Conservation (phyloP, 2,329 filamentous ascomycete species). For the Sporothrix pseudoabietina region DNA sequence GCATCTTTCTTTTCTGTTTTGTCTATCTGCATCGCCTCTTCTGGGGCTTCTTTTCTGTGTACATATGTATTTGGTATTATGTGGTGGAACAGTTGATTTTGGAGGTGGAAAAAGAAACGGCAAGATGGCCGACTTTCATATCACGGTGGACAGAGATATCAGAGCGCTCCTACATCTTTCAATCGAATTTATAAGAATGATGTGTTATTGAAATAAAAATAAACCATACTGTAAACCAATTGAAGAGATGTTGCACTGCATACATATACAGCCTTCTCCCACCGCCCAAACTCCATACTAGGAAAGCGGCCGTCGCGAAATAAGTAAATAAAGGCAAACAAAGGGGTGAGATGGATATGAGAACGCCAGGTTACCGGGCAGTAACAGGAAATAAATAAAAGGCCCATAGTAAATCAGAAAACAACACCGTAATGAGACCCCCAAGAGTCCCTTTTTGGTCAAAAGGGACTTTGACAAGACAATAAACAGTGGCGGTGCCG, state of each 20-base stretch:
- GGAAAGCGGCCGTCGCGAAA: background rate
- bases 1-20: background rate
- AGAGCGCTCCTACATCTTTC: background rate
- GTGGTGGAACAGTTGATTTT: background rate
- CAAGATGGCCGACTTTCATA: background rate
- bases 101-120: background rate
- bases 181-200: background rate
- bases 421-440: background rate
- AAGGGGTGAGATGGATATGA: slow-evolving; percentile 16
- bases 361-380: background rate
- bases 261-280: background rate
- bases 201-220: background rate
- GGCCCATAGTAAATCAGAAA: background rate
- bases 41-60: background rate
- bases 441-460: background rate
- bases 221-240: background rate
- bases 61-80: slow-evolving; percentile 1
- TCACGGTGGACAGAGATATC: background rate
- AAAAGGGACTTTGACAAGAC: background rate
- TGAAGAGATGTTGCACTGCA: background rate
- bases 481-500: background rate
- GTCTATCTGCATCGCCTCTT: background rate
- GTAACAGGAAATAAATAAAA: background rate
- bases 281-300: slow-evolving; percentile 2
- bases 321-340: background rate